Percentiles rank a stretch among this genome's conserved stretches.
Evolutionary conservation across 805 yeast genomes (phyloP).

Genomic region (Saccharomycopsis fermentans): DNA sequence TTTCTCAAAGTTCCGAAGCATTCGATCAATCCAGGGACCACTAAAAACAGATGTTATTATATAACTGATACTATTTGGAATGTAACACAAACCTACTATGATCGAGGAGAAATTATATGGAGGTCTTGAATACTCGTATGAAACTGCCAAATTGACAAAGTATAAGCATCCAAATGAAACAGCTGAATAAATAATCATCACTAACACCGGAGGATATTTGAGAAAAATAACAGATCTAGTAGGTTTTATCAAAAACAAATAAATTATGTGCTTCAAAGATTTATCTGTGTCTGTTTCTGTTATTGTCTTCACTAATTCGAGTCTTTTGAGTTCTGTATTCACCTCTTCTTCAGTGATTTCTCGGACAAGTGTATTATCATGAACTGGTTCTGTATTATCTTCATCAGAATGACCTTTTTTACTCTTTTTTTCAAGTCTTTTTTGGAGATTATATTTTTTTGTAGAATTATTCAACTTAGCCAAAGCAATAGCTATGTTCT

Average conservation of each 20-base stretch:
- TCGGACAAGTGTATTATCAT: slow-evolving; percentile 3
- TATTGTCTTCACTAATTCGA: slow-evolving; percentile 3
- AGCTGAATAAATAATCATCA: slow-evolving; percentile 57
- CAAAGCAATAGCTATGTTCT: slow-evolving; percentile 37
- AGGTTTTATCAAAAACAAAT: slow-evolving; percentile 48
- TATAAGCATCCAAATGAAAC: slow-evolving; percentile 64
- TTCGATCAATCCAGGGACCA: slow-evolving; percentile 66
- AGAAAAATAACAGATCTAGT: slow-evolving; percentile 50
- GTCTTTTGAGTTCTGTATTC: background rate
- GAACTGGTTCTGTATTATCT: slow-evolving; percentile 7
- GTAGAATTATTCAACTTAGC: slow-evolving; percentile 25
- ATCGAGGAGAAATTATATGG: slow-evolving; percentile 66
- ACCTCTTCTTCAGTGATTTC: slow-evolving; percentile 1
- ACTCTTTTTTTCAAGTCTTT: background rate
- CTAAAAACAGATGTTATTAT: slow-evolving; percentile 68
- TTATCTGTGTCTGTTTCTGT: background rate
- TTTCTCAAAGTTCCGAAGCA: slow-evolving; percentile 41
- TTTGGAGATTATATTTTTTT: background rate
- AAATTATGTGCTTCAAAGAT: slow-evolving; percentile 21
- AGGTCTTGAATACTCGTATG: slow-evolving; percentile 45
- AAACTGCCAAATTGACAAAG: slow-evolving; percentile 63
- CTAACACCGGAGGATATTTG: slow-evolving; percentile 61
- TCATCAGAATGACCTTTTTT: slow-evolving; percentile 1
- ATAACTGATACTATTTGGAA: slow-evolving; percentile 76
- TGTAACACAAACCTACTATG: slow-evolving; percentile 63